Evolutionary conservation across 2,329 filamentous ascomycete genomes (phyloP).

Genomic region (Aspergillus udagawae): DNA sequence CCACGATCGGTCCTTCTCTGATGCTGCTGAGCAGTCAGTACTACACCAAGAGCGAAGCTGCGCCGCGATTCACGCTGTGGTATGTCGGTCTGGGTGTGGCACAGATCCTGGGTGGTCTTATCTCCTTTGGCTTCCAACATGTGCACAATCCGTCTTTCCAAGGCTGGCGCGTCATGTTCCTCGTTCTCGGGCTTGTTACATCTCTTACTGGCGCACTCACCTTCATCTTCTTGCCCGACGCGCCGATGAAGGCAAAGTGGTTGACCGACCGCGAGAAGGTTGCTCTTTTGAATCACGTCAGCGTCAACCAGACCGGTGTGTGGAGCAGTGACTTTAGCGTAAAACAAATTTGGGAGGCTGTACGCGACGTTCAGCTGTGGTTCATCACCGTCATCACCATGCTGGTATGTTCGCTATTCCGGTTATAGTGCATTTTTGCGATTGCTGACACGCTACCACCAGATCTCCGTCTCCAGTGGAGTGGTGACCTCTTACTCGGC

Average conservation of each 20-base stretch:
- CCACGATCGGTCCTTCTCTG: slow-evolving; percentile 57
- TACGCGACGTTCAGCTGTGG: slow-evolving; percentile 46
- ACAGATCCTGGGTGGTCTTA: slow-evolving; percentile 34
- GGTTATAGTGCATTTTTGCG: neutral
- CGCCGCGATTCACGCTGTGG: slow-evolving; percentile 59
- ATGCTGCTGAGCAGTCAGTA: slow-evolving; percentile 60
- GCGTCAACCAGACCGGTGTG: slow-evolving; percentile 49
- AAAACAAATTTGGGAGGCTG: slow-evolving; percentile 45
- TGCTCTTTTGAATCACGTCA: slow-evolving; percentile 39
- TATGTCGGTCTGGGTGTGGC: slow-evolving; percentile 58
- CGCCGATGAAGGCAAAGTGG: slow-evolving; percentile 11
- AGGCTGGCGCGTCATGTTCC: slow-evolving; percentile 47
- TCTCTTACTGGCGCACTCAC: slow-evolving; percentile 36
- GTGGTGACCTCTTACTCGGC: slow-evolving; percentile 44
- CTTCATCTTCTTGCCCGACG: slow-evolving; percentile 35
- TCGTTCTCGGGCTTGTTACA: slow-evolving; percentile 43
- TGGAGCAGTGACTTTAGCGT: slow-evolving; percentile 48
- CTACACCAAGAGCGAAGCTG: slow-evolving; percentile 56
- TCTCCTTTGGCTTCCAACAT: slow-evolving; percentile 52
- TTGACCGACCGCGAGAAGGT: slow-evolving; percentile 35
- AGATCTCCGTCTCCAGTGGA: slow-evolving; percentile 32
- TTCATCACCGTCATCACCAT: slow-evolving; percentile 31
- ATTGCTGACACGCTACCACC: neutral
- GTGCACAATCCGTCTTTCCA: slow-evolving; percentile 30
- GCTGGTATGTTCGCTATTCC: neutral